Conservation (phyloP, 495 filamentous ascomycete species). For the Xylaria scruposa region DNA sequence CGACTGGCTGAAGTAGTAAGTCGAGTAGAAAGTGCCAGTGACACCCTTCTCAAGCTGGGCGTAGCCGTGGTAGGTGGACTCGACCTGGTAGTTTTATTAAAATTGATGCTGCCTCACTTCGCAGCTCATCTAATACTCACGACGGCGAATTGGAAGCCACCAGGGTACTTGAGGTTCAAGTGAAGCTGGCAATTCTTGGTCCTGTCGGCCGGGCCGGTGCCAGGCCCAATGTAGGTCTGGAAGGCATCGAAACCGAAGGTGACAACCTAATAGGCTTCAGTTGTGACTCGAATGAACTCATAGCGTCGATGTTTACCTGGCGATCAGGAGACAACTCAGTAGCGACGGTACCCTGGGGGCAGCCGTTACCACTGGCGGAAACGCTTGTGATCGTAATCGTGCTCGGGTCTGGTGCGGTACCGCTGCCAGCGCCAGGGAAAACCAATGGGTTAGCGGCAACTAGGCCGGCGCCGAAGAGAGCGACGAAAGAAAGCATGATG, state of each 20-base stretch:
- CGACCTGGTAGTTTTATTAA: constrained; percentile 32
- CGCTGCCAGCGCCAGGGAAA: constrained; percentile 42
- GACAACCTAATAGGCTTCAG: constrained; percentile 49
- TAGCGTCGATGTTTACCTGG: constrained; percentile 44
- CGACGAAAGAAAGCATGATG: constrained; percentile 55
- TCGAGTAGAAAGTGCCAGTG: constrained; percentile 61
- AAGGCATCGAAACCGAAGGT: constrained; percentile 64
- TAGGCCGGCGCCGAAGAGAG: constrained; percentile 54
- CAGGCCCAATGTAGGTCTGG: constrained; percentile 63
- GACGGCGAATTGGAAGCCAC: constrained; percentile 64
- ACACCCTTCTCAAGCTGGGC: constrained; percentile 60
- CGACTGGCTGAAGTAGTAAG: constrained; percentile 64
- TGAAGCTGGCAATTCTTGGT: constrained; percentile 69
- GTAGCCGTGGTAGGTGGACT: constrained; percentile 64
- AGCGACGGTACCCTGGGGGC: constrained; percentile 58
- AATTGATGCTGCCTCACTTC: neutral
- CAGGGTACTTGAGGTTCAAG: constrained; percentile 63
- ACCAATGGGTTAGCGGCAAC: constrained; percentile 52
- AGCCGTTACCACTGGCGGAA: constrained; percentile 66
- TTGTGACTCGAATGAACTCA: constrained; percentile 32
- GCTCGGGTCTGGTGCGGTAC: constrained; percentile 41
- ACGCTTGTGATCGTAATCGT: constrained; percentile 60
- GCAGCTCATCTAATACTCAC: constrained; percentile 10
- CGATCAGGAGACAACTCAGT: constrained; percentile 58
- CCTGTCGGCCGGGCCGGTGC: constrained; percentile 43